Evolutionary conservation across 306 rosid species (phyloP), one percentile per base, ranked within the genome.

Genomic region (Castanea mollissima): DNA sequence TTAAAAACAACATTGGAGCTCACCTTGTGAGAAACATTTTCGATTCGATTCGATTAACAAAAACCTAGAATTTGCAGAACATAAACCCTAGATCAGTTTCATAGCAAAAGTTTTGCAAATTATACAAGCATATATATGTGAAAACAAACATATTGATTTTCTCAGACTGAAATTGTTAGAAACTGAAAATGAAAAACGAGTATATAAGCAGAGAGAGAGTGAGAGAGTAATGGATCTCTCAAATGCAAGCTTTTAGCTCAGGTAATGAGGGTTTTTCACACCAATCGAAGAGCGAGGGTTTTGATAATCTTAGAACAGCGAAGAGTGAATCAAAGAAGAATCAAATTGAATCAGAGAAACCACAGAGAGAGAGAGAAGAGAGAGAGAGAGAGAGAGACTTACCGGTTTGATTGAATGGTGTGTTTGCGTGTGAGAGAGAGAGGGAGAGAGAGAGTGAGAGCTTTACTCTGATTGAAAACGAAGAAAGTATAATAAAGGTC

Each of bases 21-120:
- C 21, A 93, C 98, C 98, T 94, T 14, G 97, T 94, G 69, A 94
- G 98, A 86, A 94, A 94, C 98, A 94, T 92, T 44, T 78, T 86
- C 55, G 69, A 35, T 76, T 23, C 3, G 82, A 82, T 65, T 76
- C 46, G 75, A 56, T 74, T 41, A 41, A 41, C 12, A 49, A 35
- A 44, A 76, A 54, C 27, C 69, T 65, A 18, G 31, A 76, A 35
- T 34, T 46, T 19, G 29, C 52, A 34, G 6, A n/a, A 34, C 16
- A 68, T 9, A 35, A 35, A 35, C 72, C 71, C 72, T 68, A 68
- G 72, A 68, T 68, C 72, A 68, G 52, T 68, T 18, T 10, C 72
- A 35, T 5, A 19, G 5, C 19, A 12, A 35, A 34, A 18, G 5
- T 16, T 31, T 16, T 5, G 21, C 6, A 6, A 32, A 32, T 13